These are phyloP conservation scores for Dipodascopsis uninucleata DNA, from an alignment of 805 yeast species.

Conservation along the genomic window DNA sequence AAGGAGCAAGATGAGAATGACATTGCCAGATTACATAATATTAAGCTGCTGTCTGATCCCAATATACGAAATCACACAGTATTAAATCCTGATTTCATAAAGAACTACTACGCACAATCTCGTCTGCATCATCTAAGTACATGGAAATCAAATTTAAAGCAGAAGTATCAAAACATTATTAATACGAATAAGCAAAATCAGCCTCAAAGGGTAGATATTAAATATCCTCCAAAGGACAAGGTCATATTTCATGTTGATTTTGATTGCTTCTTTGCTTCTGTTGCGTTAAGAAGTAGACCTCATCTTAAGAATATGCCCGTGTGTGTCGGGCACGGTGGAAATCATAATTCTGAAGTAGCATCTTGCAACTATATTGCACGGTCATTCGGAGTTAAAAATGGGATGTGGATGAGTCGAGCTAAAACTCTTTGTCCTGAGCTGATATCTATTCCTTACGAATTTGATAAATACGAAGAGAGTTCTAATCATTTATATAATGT, in stretches of 20 bases:
- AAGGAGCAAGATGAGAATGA: too few species aligned
- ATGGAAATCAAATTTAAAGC: slow-evolving; percentile 75
- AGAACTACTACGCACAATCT: slow-evolving; percentile 71
- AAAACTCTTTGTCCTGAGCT: slow-evolving; percentile 59
- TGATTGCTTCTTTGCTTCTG: slow-evolving; percentile 91
- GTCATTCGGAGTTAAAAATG: slow-evolving; percentile 67
- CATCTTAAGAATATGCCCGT: slow-evolving; percentile 57
- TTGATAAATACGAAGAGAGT: slow-evolving; percentile 61
- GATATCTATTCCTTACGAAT: slow-evolving; percentile 64
- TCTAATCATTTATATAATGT: slow-evolving; percentile 64
- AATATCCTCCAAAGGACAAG: slow-evolving; percentile 14
- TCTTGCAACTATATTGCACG: slow-evolving; percentile 90
- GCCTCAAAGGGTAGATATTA: slow-evolving; percentile 13
- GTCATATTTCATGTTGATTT: slow-evolving; percentile 79
- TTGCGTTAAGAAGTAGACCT: slow-evolving; percentile 59
- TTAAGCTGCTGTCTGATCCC: slow-evolving; percentile 15
- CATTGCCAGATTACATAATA: too few species aligned
- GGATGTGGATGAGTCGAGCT: slow-evolving; percentile 83
- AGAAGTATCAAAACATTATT: slow-evolving; percentile 48
- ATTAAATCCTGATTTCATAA: slow-evolving; percentile 70
- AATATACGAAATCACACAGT: slow-evolving; percentile 47
- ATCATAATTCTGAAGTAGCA: slow-evolving; percentile 68
- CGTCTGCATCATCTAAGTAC: slow-evolving; percentile 82
- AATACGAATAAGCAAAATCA: slow-evolving; percentile 30
- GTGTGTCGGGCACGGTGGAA: slow-evolving; percentile 53